Evolutionary conservation across 768 basidiomycete species (phyloP), one percentile per base, ranked within the genome.

Genomic region (Clitopilus hobsonii): DNA sequence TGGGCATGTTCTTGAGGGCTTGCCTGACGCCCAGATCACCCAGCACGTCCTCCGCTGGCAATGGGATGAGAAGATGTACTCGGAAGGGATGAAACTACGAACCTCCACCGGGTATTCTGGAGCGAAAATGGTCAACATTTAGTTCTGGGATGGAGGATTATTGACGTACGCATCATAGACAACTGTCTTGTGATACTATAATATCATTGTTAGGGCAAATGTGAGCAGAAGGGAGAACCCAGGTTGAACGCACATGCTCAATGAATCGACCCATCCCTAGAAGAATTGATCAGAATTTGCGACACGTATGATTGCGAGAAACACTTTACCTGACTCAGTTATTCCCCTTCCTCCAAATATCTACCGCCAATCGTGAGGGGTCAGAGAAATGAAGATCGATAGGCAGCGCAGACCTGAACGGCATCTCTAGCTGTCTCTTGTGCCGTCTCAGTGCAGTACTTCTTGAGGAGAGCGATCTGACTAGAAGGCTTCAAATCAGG

Each of bases 341-440:
- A 94, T 82, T 49, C 89, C 92, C 54, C 93, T 82, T 7, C 92
- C 93, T 60, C 92, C 91, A 59, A 92, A 93, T 58, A 93, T 81
- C 75, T 88, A 36, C n/a, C 16, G n/a, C n/a, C 14, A 52, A 74
- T 5, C 81, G 78, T 45, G 11, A n/a, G 7, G 24, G 51, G n/a
- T n/a, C n/a, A n/a, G n/a, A n/a, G n/a, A n/a, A n/a, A n/a, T n/a
- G n/a, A n/a, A n/a, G n/a, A n/a, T n/a, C n/a, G n/a, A n/a, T n/a
- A 10, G 23, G 16, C 48, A 38, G 32, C 24, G 38, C 56, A 29
- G 47, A 71, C 72, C 65, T 76, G 75, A 23, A 76, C 72, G 38
- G 92, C 91, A 61, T 94, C 91, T 55, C 81, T 78, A 14, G 90
- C 88, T 16, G 90, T 90, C 32, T 89, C 85, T 63, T 91, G 89